Evolutionary conservation across 2,329 filamentous ascomycete genomes (phyloP), one percentile per base, ranked within the genome.

Genomic region (Lecanicillium sp.): DNA sequence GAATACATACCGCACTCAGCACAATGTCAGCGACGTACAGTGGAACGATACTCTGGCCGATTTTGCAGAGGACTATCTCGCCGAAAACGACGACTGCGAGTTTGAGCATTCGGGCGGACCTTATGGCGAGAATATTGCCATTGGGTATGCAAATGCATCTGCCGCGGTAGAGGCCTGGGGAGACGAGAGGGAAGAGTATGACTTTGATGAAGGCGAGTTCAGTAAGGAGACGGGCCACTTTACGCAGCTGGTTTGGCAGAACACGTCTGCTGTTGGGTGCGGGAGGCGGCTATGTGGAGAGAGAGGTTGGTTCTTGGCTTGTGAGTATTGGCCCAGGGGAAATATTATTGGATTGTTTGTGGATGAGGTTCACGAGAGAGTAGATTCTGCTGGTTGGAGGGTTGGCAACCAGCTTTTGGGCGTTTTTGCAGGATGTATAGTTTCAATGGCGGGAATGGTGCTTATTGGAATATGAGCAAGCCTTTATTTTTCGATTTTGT

Each of bases 71-170:
- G 50, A 62, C 2, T 85, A 74, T 50, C 62, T 75, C 13, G 48
- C 51, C 34, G n/a, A 5, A n/a, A 48, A 50, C 31, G 51, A 47
- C 41, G 48, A 52, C 43, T 74, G 73, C 56, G 50, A 53, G 3
- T 76, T 79, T 45, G 52, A 59, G 37, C 78, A 82, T 59, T 74
- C 65, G 45, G 69, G 70, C 39, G 78, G 79, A 0, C 75, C 79
- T 0, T 79, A 78, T 45, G 84, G 84, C 50, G 84, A 89, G 61
- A 89, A 88, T 58, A 69, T 89, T 4, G 82, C 82, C 7, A 66
- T 77, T 4, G 83, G 82, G 4, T 86, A 78, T 53, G 45, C 64
- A 0, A 78, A 81, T 51, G 72, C 70, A 2, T 70, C 70, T 0
- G 63, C 67, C 4, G 68, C 73, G 35, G 65, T 88, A n/a, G 70